phyloP scores from a whole-genome alignment of 371 early-diverging fungal genomes.

The Mucor circinelloides region DNA sequence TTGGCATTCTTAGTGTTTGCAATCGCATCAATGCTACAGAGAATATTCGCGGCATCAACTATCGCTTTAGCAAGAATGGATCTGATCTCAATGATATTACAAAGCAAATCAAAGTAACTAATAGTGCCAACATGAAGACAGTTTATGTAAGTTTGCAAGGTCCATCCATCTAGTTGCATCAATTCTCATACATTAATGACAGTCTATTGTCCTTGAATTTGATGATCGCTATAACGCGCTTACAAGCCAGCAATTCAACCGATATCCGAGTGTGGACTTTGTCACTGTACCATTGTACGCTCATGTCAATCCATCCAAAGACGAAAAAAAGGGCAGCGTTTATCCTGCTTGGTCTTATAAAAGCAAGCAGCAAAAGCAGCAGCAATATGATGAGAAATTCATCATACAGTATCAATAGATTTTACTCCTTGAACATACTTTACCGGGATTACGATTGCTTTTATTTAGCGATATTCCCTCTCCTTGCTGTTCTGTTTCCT shows the following conservation, averaged over 20 bases:
- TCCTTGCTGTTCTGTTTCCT: background rate
- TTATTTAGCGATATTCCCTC: background rate
- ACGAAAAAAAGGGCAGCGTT: background rate
- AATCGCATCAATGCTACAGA: constrained; percentile 50
- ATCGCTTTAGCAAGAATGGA: constrained; percentile 36
- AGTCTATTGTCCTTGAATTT: constrained; percentile 36
- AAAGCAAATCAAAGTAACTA: constrained; percentile 4
- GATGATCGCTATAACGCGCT: constrained; percentile 35
- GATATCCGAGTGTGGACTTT: constrained; percentile 28
- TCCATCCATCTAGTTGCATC: background rate
- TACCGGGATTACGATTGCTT: background rate
- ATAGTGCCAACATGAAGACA: constrained; percentile 6
- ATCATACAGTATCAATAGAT: constrained; percentile 14
- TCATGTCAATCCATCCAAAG: constrained; percentile 10
- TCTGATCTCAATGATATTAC: constrained; percentile 13
- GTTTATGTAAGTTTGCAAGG: constrained; percentile 22
- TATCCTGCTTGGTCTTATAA: background rate
- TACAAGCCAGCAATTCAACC: constrained; percentile 25
- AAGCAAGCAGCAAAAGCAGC: background rate
- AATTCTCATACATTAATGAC: background rate
- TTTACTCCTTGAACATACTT: background rate
- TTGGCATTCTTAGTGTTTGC: constrained; percentile 33
- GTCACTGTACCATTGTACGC: constrained; percentile 30
- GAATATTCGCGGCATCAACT: constrained; percentile 50
- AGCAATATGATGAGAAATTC: constrained; percentile 23